A percentile compares a stretch with the other conserved stretches of the same genome.
These are phyloP conservation scores for Pilasporangium apinafurcum DNA, from an alignment of 352 stramenopile genomes.

Conservation along the genomic window DNA sequence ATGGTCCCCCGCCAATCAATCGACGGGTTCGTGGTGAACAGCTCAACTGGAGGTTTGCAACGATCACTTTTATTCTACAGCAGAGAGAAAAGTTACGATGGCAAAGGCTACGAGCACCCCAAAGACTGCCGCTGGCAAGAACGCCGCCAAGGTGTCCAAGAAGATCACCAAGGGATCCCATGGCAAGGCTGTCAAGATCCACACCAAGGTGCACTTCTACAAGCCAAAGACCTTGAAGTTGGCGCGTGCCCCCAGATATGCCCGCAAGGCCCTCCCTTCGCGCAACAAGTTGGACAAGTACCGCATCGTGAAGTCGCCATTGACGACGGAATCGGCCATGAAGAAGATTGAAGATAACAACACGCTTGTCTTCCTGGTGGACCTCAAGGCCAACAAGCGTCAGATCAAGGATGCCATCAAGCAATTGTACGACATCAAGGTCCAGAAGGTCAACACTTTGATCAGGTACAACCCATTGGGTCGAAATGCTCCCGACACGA, in stretches of 20 bases:
- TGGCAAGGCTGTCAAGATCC: constrained; percentile 98
- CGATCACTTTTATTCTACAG: constrained; percentile 22
- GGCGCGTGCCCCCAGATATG: constrained; percentile 94
- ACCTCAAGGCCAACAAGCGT: constrained; percentile 99
- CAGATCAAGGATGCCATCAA: constrained; percentile 99
- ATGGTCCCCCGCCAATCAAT: background rate
- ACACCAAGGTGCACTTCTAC: constrained; percentile 99
- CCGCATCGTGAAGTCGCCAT: constrained; percentile 98
- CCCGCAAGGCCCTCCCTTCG: constrained; percentile 89
- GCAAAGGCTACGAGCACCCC: constrained; percentile 52
- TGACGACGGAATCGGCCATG: constrained; percentile 99
- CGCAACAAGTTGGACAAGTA: constrained; percentile 98
- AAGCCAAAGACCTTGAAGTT: constrained; percentile 97
- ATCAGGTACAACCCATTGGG: constrained; percentile 93
- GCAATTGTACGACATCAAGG: constrained; percentile 99
- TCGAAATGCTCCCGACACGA: constrained; percentile 51
- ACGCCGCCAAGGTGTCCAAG: constrained; percentile 91
- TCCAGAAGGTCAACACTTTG: constrained; percentile 99
- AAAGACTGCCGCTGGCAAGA: constrained; percentile 86
- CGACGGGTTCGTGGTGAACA: too few species aligned
- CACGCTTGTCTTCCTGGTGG: constrained; percentile 99
- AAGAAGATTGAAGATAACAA: constrained; percentile 99
- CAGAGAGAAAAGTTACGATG: constrained; percentile 71
- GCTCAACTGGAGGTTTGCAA: too few species aligned
- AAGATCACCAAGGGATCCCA: constrained; percentile 95